phyloP scores from a whole-genome alignment of 2,329 filamentous ascomycete species.

The Cladosporium sp. region DNA sequence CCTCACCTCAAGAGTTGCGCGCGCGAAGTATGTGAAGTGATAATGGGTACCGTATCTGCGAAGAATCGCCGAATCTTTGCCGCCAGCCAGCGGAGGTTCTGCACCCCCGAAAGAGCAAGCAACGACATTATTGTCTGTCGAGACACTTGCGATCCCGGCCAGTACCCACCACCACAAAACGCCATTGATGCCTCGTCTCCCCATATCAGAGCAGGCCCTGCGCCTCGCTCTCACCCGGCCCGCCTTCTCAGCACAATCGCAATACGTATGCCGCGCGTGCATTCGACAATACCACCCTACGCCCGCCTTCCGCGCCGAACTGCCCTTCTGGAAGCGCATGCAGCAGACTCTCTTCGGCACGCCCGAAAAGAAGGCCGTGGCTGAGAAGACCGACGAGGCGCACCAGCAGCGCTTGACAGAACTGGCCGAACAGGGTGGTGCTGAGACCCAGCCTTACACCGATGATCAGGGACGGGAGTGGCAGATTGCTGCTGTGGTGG shows the following conservation, averaged over 20 bases:
- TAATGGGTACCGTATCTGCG: no score
- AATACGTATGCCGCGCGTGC: constrained; percentile 27
- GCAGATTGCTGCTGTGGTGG: constrained; percentile 22
- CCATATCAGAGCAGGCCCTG: constrained; percentile 23
- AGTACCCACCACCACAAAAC: background rate
- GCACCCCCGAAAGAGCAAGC: no score
- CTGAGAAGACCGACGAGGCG: constrained; percentile 18
- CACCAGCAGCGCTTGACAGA: constrained; percentile 14
- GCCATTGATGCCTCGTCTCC: constrained; percentile 11
- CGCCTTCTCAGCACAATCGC: constrained; percentile 15
- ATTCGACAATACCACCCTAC: constrained; percentile 26
- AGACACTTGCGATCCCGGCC: no score
- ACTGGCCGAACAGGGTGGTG: constrained; percentile 2
- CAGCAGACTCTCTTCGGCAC: constrained; percentile 24
- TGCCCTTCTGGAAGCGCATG: constrained; percentile 24
- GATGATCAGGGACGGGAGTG: constrained; percentile 19
- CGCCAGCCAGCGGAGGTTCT: no score
- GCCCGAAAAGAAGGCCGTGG: constrained; percentile 19
- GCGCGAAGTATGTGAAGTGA: no score
- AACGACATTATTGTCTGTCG: no score
- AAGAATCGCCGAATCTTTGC: no score
- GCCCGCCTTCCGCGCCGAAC: constrained; percentile 16
- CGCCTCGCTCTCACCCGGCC: constrained; percentile 18
- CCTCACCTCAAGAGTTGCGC: no score
- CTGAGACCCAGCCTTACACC: constrained; percentile 13